Percentiles rank a stretch among this genome's conserved stretches.
These are phyloP conservation scores for Austroboletus eburneus DNA, from an alignment of 768 basidiomycete species.

Conservation along the genomic window DNA sequence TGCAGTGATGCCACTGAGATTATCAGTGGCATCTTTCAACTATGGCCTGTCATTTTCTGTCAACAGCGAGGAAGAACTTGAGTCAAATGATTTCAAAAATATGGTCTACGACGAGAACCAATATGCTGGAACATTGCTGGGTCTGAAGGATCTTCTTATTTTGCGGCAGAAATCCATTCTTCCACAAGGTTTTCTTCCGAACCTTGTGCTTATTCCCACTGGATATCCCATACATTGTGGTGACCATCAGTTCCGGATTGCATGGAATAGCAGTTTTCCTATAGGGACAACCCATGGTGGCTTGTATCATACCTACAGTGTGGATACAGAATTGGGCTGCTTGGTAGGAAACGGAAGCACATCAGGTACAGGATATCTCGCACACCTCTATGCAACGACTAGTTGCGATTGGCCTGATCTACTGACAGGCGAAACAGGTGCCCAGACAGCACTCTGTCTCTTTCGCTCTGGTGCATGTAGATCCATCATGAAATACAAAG, in stretches of 20 bases:
- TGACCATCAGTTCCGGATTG: too few relatives aligned
- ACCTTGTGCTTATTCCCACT: conserved; percentile 31
- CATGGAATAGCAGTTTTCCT: too few relatives aligned
- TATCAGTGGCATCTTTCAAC: conserved; percentile 36
- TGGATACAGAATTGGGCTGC: conserved; percentile 30
- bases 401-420: conserved; percentile 41
- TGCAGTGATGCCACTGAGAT: neutral
- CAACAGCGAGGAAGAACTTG: conserved; percentile 27
- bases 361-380: conserved; percentile 30
- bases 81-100: conserved; percentile 36
- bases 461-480: conserved; percentile 34
- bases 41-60: too few relatives aligned
- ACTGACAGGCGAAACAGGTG: conserved; percentile 40
- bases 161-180: conserved; percentile 27
- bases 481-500: conserved; percentile 35
- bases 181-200: neutral
- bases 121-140: conserved; percentile 40
- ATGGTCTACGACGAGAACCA: conserved; percentile 40
- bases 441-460: conserved; percentile 38
- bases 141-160: conserved; percentile 38
- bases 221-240: too few relatives aligned
- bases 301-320: conserved; percentile 25
- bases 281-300: neutral
- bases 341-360: conserved; percentile 23
- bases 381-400: conserved; percentile 44